Evolutionary conservation across 208 protist genomes (phyloP).

Genomic region (Crithidia bombi): DNA sequence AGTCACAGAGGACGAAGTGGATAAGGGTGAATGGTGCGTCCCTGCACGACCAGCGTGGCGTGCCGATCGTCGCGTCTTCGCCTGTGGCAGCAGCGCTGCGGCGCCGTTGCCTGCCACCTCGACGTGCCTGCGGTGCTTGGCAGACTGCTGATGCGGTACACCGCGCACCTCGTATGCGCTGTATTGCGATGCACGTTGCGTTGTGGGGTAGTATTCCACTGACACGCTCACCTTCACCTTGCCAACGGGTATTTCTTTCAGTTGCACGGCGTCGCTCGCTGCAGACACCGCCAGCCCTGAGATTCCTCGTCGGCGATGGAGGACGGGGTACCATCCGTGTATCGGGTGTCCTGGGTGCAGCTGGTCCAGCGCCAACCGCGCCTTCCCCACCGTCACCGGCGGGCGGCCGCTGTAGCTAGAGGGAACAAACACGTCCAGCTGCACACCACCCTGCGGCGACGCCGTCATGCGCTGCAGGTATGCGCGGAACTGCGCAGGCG

Average conservation of each 20-base stretch:
- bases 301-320: too few relatives aligned
- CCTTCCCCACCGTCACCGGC: slow-evolving; percentile 64
- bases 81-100: slow-evolving; percentile 13
- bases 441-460: slow-evolving; percentile 62
- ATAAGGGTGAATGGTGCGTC: neutral
- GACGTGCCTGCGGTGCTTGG: slow-evolving; percentile 25
- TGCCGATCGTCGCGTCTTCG: slow-evolving; percentile 28
- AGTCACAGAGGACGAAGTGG: slow-evolving; percentile 15
- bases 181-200: neutral
- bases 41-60: slow-evolving; percentile 18
- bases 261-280: neutral
- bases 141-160: neutral
- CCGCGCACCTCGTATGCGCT: neutral
- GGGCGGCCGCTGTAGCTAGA: slow-evolving; percentile 81
- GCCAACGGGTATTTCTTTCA: slow-evolving; percentile 36
- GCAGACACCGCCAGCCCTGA: neutral
- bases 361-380: slow-evolving; percentile 52
- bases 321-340: slow-evolving; percentile 76
- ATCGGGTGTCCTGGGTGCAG: slow-evolving; percentile 48
- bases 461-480: slow-evolving; percentile 72
- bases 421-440: slow-evolving; percentile 80
- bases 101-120: slow-evolving; percentile 11
- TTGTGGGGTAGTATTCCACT: slow-evolving; percentile 46
- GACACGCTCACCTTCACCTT: slow-evolving; percentile 63
- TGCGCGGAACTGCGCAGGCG: slow-evolving; percentile 46